Percentiles rank a stretch among this genome's conserved stretches.
Conservation (phyloP, 192 early-diverging fungal species). For the Coemansia sp. region DNA sequence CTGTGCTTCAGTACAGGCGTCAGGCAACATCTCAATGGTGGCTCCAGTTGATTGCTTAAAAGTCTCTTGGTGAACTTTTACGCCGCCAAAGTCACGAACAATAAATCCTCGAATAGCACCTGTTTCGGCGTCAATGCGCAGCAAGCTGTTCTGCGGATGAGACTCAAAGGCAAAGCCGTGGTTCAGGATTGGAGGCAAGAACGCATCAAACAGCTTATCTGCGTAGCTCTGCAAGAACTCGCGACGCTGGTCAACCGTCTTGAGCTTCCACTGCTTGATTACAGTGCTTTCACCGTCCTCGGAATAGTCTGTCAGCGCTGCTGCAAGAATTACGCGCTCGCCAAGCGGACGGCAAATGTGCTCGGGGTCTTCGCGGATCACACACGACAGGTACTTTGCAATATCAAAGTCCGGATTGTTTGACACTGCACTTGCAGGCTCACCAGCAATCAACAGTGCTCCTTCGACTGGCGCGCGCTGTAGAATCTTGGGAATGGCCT, state of each 20-base stretch:
- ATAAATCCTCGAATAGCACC: conserved; percentile 60
- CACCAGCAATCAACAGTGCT: conserved; percentile 56
- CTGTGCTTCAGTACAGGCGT: conserved; percentile 58
- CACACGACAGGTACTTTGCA: conserved; percentile 63
- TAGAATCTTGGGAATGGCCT: conserved; percentile 51
- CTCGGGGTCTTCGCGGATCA: conserved; percentile 58
- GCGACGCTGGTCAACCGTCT: conserved; percentile 44
- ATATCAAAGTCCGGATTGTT: conserved; percentile 57
- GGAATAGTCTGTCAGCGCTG: conserved; percentile 56
- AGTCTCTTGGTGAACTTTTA: conserved; percentile 61
- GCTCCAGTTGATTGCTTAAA: conserved; percentile 51
- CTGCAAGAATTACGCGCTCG: conserved; percentile 59
- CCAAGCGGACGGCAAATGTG: conserved; percentile 31
- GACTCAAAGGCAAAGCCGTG: conserved; percentile 70
- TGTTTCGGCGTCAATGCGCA: conserved; percentile 55
- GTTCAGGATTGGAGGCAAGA: conserved; percentile 59
- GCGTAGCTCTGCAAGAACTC: conserved; percentile 56
- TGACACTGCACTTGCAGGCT: conserved; percentile 57
- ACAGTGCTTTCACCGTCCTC: conserved; percentile 47
- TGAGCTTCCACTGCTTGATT: conserved; percentile 51
- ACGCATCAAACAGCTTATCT: conserved; percentile 56
- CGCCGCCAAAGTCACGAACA: conserved; percentile 69
- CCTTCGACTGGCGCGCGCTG: conserved; percentile 26
- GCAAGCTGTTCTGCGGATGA: conserved; percentile 64
- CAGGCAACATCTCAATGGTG: conserved; percentile 57